phyloP scores from a whole-genome alignment of 2,329 filamentous ascomycete species.

The Ascochyta fabae region DNA sequence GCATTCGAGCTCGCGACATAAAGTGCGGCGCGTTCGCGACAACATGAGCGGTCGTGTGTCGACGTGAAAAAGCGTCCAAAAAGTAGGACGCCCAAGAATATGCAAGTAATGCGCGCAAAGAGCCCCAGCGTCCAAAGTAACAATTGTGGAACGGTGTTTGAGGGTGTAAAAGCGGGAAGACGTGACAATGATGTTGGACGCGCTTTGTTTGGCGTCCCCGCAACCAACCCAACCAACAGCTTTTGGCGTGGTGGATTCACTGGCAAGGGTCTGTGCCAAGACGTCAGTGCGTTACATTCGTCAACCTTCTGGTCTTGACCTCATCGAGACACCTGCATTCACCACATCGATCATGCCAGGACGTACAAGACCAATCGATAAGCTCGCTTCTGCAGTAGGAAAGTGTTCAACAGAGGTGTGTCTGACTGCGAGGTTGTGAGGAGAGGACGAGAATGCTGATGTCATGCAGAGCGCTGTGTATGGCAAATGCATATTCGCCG shows the following conservation, averaged over 20 bases:
- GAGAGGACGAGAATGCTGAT: conserved; percentile 6
- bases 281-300: conserved; percentile 14
- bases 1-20: conserved; percentile 51
- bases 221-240: conserved; percentile 11
- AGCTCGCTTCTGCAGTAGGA: conserved; percentile 68
- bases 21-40: conserved; percentile 49
- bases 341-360: conserved; percentile 34
- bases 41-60: conserved; percentile 43
- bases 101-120: conserved; percentile 5
- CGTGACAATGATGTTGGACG: not conserved
- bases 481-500: conserved; percentile 87
- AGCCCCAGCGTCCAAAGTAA: conserved; percentile 34
- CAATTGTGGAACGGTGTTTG: too few relatives aligned
- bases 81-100: conserved; percentile 8
- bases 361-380: conserved; percentile 69
- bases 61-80: conserved; percentile 7
- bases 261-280: conserved; percentile 8
- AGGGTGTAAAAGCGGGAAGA: conserved; percentile 1
- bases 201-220: conserved; percentile 15
- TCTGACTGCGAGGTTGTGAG: not conserved
- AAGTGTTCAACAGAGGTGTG: conserved; percentile 71
- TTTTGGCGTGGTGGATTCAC: conserved; percentile 5
- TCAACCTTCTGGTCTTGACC: conserved; percentile 8
- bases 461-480: conserved; percentile 75
- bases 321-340: conserved; percentile 15